phyloP scores from a whole-genome alignment of 306 rosid species.

The Dryas octopetala region DNA sequence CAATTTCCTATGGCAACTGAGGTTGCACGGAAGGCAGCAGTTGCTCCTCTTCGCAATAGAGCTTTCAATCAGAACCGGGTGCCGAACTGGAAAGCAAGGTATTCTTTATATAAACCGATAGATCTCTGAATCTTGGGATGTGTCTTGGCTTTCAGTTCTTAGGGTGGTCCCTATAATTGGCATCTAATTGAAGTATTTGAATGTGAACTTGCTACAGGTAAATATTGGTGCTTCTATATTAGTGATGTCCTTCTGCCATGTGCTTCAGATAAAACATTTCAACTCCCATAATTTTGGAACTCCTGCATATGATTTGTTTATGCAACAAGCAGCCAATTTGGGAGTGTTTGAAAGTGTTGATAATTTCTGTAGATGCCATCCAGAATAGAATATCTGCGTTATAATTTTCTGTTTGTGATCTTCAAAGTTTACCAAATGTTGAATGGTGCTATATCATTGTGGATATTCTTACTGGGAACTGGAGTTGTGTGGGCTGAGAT shows the following conservation, averaged over 20 bases:
- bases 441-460: constrained; percentile 31
- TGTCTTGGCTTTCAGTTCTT: not conserved
- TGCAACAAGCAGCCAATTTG: constrained; percentile 49
- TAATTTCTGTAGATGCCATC: constrained; percentile 43
- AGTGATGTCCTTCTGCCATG: constrained; percentile 46
- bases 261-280: constrained; percentile 46
- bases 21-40: constrained; percentile 68
- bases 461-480: constrained; percentile 32
- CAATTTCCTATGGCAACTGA: constrained; percentile 69
- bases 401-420: constrained; percentile 29
- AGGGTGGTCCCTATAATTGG: constrained; percentile 3
- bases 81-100: constrained; percentile 88
- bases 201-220: constrained; percentile 58
- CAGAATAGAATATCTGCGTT: constrained; percentile 54
- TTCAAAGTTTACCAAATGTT: constrained; percentile 36
- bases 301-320: constrained; percentile 39
- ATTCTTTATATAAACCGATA: not conserved
- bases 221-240: constrained; percentile 49
- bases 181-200: constrained; percentile 5
- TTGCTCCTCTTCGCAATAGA: constrained; percentile 57
- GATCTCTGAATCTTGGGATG: not conserved
- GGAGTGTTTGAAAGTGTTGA: constrained; percentile 49
- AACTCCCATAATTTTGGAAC: constrained; percentile 29
- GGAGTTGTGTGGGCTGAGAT: constrained; percentile 38
- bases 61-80: constrained; percentile 44